Conservation (phyloP, 768 basidiomycete genomes). For the Scleroderma bovista region DNA sequence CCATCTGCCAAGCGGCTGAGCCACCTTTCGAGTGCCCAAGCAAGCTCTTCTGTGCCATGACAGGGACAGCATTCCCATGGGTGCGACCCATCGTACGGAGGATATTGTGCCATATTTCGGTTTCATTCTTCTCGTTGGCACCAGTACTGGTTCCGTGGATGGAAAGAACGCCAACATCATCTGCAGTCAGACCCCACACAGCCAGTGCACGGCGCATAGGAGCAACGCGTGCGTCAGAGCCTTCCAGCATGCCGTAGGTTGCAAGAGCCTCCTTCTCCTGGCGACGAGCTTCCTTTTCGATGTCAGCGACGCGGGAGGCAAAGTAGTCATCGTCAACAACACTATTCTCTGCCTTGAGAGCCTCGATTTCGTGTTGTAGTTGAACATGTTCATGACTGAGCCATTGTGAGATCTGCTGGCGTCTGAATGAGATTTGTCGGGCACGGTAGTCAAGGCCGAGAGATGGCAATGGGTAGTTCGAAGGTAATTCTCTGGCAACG, state of each 20-base stretch:
- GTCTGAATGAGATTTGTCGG: constrained; percentile 93
- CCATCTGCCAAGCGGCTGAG: constrained; percentile 97
- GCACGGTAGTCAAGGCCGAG: constrained; percentile 86
- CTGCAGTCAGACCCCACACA: constrained; percentile 91
- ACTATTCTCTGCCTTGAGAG: constrained; percentile 49
- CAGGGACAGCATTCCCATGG: constrained; percentile 93
- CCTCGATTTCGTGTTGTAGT: constrained; percentile 72
- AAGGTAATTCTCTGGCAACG: constrained; percentile 79
- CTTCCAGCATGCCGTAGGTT: constrained; percentile 94
- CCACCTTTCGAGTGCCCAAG: constrained; percentile 98
- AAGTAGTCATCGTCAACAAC: constrained; percentile 62
- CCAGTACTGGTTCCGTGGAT: constrained; percentile 87
- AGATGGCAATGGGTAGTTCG: constrained; percentile 72
- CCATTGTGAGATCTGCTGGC: constrained; percentile 94
- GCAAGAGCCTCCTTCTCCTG: constrained; percentile 94
- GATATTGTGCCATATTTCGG: constrained; percentile 93
- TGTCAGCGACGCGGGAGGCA: constrained; percentile 68
- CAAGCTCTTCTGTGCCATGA: constrained; percentile 96
- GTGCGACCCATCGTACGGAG: constrained; percentile 86
- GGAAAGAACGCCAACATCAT: constrained; percentile 87
- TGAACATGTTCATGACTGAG: constrained; percentile 82
- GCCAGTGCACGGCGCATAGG: constrained; percentile 94
- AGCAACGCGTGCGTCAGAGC: constrained; percentile 75
- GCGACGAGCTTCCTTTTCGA: constrained; percentile 84
- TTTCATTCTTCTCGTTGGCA: constrained; percentile 97